phyloP scores from a whole-genome alignment of 2,329 filamentous ascomycete species.

The Fragosphaeria purpurea region DNA sequence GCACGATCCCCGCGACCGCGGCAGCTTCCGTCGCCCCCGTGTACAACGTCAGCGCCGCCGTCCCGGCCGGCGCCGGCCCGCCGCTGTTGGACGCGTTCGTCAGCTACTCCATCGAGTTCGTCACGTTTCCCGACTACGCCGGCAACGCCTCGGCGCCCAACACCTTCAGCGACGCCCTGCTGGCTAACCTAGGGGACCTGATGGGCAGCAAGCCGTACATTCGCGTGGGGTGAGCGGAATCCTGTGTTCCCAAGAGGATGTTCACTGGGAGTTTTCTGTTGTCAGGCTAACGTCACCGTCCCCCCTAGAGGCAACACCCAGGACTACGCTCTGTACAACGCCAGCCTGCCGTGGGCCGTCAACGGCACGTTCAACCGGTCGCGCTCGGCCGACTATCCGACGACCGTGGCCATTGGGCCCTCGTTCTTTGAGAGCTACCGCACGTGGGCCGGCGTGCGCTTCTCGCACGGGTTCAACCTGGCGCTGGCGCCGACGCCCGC shows the following conservation, averaged over 20 bases:
- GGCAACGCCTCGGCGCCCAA: conserved; percentile 47
- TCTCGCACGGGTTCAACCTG: conserved; percentile 53
- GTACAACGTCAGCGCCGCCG: background rate
- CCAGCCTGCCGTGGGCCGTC: conserved; percentile 35
- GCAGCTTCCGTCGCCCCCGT: background rate
- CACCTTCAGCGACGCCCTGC: conserved; percentile 47
- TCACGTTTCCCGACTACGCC: conserved; percentile 41
- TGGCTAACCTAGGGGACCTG: conserved; percentile 45
- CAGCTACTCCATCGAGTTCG: conserved; percentile 38
- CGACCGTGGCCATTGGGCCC: conserved; percentile 48
- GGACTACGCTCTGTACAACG: conserved; percentile 52
- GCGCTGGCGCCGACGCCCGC: conserved; percentile 33
- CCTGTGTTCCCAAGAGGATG: no score
- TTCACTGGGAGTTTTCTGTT: no score
- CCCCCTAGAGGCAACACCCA: conserved; percentile 49
- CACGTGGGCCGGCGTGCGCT: conserved; percentile 45
- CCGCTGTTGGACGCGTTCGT: conserved; percentile 29
- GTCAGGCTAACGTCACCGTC: no score
- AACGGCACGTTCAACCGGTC: conserved; percentile 41
- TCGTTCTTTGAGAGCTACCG: conserved; percentile 54
- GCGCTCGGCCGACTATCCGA: conserved; percentile 49
- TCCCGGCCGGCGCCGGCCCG: conserved; percentile 14
- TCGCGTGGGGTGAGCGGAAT: conserved; percentile 33
- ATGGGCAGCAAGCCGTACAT: conserved; percentile 49
- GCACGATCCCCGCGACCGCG: background rate